These are phyloP conservation scores for Saccharomycopsis fermentans DNA, from an alignment of 805 yeast genomes.

Conservation along the genomic window DNA sequence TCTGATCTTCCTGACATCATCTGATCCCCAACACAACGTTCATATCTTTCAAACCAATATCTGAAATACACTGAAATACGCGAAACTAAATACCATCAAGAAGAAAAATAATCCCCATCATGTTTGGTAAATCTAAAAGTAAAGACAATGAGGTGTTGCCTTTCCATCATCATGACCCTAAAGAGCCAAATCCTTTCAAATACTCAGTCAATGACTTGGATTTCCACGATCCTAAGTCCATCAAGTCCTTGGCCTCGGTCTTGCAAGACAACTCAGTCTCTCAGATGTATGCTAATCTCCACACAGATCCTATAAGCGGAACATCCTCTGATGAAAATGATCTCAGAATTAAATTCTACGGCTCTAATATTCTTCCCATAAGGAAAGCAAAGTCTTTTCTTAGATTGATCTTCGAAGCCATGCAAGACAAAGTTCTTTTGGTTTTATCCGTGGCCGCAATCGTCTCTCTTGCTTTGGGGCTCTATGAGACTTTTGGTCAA, in stretches of 20 bases:
- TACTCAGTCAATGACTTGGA: slow-evolving; percentile 30
- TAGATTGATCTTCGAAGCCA: slow-evolving; percentile 64
- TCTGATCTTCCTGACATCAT: too few relatives aligned
- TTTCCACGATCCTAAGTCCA: slow-evolving; percentile 56
- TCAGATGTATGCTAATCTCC: slow-evolving; percentile 25
- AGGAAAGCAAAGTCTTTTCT: slow-evolving; percentile 60
- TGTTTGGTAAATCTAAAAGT: neutral
- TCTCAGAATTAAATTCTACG: slow-evolving; percentile 42
- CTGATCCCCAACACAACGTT: too few relatives aligned
- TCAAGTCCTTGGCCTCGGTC: neutral
- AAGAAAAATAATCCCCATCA: neutral
- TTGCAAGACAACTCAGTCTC: neutral
- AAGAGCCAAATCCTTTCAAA: slow-evolving; percentile 16
- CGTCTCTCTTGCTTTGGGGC: slow-evolving; percentile 79
- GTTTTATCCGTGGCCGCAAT: slow-evolving; percentile 78
- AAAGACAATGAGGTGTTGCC: neutral
- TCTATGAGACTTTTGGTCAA: slow-evolving; percentile 86
- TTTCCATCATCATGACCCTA: neutral
- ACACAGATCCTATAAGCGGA: slow-evolving; percentile 34
- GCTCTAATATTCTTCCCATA: slow-evolving; percentile 64
- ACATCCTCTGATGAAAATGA: slow-evolving; percentile 25
- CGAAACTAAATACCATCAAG: too few relatives aligned
- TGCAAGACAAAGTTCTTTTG: slow-evolving; percentile 85
- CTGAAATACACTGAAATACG: too few relatives aligned
- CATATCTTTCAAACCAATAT: too few relatives aligned